phyloP scores from a whole-genome alignment of 768 basidiomycete species.

The Mycena galericulata region DNA sequence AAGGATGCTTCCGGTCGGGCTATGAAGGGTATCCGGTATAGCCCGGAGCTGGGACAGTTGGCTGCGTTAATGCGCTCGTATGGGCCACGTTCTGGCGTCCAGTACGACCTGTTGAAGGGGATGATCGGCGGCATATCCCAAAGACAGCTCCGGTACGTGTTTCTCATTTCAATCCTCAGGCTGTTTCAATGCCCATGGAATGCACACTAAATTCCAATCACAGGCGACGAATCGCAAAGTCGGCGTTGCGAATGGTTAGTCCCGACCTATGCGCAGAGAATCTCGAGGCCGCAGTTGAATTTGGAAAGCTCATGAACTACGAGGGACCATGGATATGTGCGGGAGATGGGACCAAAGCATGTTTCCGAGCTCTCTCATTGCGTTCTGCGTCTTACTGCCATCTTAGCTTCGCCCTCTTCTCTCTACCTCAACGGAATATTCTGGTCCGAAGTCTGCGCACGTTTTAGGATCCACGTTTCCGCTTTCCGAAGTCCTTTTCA shows the following conservation, averaged over 20 bases:
- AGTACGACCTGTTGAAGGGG: background rate
- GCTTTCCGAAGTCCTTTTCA: background rate
- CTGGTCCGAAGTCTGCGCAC: background rate
- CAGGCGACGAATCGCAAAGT: background rate
- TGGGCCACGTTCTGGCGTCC: conserved; percentile 11
- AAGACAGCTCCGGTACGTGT: background rate
- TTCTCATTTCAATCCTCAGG: no score
- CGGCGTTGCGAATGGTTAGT: background rate
- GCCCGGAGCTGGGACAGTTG: background rate
- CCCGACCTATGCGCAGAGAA: background rate
- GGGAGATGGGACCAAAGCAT: background rate
- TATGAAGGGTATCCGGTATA: conserved; percentile 8
- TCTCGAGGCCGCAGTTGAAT: background rate
- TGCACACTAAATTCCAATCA: no score
- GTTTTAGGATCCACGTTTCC: background rate
- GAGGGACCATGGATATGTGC: background rate
- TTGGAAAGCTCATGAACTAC: background rate
- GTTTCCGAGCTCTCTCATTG: background rate
- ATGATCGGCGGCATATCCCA: conserved; percentile 11
- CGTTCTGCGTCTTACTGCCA: background rate
- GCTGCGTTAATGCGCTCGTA: conserved; percentile 7
- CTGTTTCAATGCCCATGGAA: no score
- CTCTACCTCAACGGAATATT: background rate
- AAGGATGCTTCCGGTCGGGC: background rate
- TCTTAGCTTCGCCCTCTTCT: background rate